Base-by-base conservation (phyloP, 768 basidiomycete species). In the Boletus sp. region DNA sequence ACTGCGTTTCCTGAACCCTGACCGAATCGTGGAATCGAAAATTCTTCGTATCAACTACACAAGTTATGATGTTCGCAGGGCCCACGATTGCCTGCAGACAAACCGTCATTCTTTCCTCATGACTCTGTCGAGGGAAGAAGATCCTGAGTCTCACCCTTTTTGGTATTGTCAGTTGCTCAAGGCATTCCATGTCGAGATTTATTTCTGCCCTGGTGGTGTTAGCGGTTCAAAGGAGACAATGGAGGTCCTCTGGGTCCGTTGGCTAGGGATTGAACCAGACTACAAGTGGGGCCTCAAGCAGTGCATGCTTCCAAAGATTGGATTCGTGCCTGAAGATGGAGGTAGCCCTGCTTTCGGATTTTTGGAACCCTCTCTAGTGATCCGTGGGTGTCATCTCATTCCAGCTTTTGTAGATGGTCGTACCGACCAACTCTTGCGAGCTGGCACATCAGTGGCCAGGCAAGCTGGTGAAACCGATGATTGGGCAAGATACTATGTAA, bases 1-100 rank as follows among this genome's bases (percentile, higher is more conserved):
- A 4, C 5, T 60, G 6, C 15, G 7, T 0, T 9, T 60, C 7
- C n/a, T n/a, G n/a, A n/a, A n/a, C n/a, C n/a, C n/a, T n/a, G n/a
- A n/a, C n/a, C n/a, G n/a, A n/a, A n/a, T 60, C 0, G 12, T 60
- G 9, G 51, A 57, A n/a, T 60, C 37, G 0, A 60, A 57, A 41
- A 2, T 46, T 0, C 0, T 53, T 17, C n/a, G 10, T 0, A 37
- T 57, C 40, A 60, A 59, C 39, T 59, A 59, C n/a, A 56, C 39
- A 0, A 47, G 5, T 8, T 55, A 59, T 1, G 32, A 59, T 12
- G 41, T 59, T 5, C 18, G 10, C 1, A 15, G 42, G 5, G 57
- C 2, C 3, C 5, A 45, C 5, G 30, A 54, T 18, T 50, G 17
- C 5, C 28, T 58, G 2, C 14, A 12, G 7, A 2, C 52, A 2